phyloP scores from a whole-genome alignment of 1,284 basidiomycete species.

The Ustilago tritici region DNA sequence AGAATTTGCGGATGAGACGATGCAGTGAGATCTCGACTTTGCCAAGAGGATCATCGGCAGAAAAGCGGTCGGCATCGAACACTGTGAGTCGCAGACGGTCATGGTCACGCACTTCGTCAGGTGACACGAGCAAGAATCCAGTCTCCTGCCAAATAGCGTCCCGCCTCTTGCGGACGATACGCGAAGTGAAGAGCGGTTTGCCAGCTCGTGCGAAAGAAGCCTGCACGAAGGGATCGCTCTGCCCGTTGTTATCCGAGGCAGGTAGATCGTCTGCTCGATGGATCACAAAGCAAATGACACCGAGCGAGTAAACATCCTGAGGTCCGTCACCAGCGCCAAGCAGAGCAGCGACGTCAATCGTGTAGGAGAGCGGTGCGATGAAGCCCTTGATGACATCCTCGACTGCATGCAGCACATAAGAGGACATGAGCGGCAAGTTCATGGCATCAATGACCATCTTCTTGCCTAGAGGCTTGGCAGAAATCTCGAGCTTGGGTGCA shows the following conservation, averaged over 20 bases:
- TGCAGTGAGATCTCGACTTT: conserved; percentile 61
- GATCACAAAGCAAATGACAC: conserved; percentile 58
- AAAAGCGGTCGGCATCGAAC: conserved; percentile 66
- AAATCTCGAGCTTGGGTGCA: conserved; percentile 62
- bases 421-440: conserved; percentile 64
- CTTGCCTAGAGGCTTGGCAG: conserved; percentile 62
- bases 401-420: conserved; percentile 58
- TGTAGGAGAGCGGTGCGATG: conserved; percentile 61
- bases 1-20: conserved; percentile 50
- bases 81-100: conserved; percentile 59
- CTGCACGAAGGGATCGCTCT: conserved; percentile 63
- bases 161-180: conserved; percentile 50
- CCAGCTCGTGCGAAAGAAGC: conserved; percentile 58
- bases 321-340: conserved; percentile 62
- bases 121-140: conserved; percentile 55
- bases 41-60: conserved; percentile 65
- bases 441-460: conserved; percentile 68
- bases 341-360: conserved; percentile 58
- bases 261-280: conserved; percentile 60
- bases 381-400: conserved; percentile 63
- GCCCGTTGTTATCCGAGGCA: conserved; percentile 60
- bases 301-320: conserved; percentile 57
- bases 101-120: conserved; percentile 62
- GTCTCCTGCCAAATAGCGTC: conserved; percentile 65
- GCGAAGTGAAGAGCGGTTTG: conserved; percentile 60